phyloP scores from a whole-genome alignment of 768 basidiomycete species.

The Trichaptum fuscoviolaceum region DNA sequence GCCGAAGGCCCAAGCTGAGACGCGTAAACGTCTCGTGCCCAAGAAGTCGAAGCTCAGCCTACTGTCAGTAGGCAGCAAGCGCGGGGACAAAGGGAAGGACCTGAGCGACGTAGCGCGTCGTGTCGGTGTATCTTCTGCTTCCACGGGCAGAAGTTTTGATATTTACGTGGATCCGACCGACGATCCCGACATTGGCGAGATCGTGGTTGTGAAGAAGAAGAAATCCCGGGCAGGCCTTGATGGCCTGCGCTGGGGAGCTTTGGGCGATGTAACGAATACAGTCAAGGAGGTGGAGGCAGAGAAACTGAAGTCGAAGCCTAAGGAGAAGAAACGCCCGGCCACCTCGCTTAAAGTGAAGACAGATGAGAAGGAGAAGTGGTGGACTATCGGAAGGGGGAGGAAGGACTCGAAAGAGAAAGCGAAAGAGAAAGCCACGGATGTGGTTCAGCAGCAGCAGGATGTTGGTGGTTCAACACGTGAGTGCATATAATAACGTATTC shows the following conservation, averaged over 20 bases:
- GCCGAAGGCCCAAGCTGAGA: slow-evolving; percentile 25
- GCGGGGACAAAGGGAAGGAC: slow-evolving; percentile 36
- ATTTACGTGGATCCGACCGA: slow-evolving; percentile 63
- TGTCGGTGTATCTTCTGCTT: slow-evolving; percentile 29
- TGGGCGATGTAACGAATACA: slow-evolving; percentile 56
- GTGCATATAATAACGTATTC: neutral
- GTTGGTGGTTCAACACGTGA: neutral
- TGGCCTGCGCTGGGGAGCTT: slow-evolving; percentile 49
- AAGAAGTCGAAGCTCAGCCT: slow-evolving; percentile 65
- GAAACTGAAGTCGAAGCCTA: slow-evolving; percentile 8
- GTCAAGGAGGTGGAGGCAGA: slow-evolving; percentile 33
- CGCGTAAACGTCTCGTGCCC: slow-evolving; percentile 50
- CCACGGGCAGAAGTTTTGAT: slow-evolving; percentile 48
- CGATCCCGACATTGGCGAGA: slow-evolving; percentile 64
- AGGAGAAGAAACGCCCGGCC: slow-evolving; percentile 19
- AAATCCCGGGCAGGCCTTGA: slow-evolving; percentile 59
- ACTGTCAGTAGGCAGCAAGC: slow-evolving; percentile 26
- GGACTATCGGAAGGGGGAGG: slow-evolving; percentile 72
- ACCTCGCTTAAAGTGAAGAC: slow-evolving; percentile 33
- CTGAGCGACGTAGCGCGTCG: slow-evolving; percentile 57
- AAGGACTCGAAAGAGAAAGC: slow-evolving; percentile 69
- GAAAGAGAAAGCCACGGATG: slow-evolving; percentile 29
- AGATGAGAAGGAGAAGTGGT: slow-evolving; percentile 65
- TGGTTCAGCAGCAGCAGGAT: slow-evolving; percentile 36
- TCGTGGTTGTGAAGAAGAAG: slow-evolving; percentile 73